Evolutionary conservation across 2,329 filamentous ascomycete species (phyloP).

Genomic region (Colletotrichum nymphaeae): DNA sequence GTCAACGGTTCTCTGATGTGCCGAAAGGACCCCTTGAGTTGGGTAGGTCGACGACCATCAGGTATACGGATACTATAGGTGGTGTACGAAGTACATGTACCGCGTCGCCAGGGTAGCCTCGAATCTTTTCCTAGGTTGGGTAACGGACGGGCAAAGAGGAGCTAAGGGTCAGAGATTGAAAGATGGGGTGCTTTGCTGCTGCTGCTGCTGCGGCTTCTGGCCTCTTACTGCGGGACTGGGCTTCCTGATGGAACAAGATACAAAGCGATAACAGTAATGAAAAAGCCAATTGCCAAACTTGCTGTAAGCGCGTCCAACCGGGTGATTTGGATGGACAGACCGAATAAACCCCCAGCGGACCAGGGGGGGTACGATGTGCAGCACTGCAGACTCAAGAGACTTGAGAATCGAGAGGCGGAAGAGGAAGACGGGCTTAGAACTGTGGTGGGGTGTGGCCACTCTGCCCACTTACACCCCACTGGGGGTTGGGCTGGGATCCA

Average conservation of each 20-base stretch:
- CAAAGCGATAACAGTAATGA: slow-evolving; percentile 12
- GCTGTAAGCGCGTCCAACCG: slow-evolving; percentile 2
- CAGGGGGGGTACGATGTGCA: slow-evolving; percentile 11
- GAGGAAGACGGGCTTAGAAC: neutral
- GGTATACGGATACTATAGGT: neutral
- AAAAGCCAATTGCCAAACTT: neutral
- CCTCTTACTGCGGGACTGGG: neutral
- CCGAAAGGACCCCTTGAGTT: slow-evolving; percentile 9
- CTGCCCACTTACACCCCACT: slow-evolving; percentile 32
- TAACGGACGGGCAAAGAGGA: slow-evolving; percentile 1
- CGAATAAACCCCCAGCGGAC: slow-evolving; percentile 5
- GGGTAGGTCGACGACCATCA: too few relatives aligned
- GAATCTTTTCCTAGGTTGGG: slow-evolving; percentile 22
- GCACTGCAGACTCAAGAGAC: neutral
- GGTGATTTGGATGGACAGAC: neutral
- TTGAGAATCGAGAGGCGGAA: neutral
- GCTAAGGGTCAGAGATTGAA: slow-evolving; percentile 16
- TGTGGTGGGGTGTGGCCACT: slow-evolving; percentile 23
- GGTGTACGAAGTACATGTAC: neutral
- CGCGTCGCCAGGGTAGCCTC: slow-evolving; percentile 8
- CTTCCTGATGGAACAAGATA: neutral
- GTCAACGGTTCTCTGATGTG: slow-evolving; percentile 27
- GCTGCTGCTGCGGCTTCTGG: neutral
- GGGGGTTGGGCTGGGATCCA: slow-evolving; percentile 24
- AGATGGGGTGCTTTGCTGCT: neutral